These are phyloP conservation scores for Eimeria falciformis DNA, from an alignment of 169 alveolate species.

Conservation along the genomic window DNA sequence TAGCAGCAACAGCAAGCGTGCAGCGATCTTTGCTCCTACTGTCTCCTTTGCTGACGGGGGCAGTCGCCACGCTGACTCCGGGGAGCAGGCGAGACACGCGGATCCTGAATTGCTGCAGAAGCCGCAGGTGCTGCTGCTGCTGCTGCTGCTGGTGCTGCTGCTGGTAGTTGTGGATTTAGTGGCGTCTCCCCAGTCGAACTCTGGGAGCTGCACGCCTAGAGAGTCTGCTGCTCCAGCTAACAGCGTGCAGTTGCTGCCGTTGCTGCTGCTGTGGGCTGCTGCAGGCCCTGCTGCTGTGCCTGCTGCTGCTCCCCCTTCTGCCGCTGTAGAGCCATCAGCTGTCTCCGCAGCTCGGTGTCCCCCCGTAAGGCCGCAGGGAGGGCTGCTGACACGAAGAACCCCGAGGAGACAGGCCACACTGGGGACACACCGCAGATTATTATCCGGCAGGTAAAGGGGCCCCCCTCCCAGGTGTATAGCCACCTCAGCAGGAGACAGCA, in stretches of 20 bases:
- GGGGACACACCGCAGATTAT: not conserved
- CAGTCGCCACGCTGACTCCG: not conserved
- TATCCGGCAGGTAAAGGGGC: not conserved
- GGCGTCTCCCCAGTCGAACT: slow-evolving; percentile 1
- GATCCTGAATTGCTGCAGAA: not conserved
- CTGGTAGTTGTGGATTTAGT: slow-evolving; percentile 22
- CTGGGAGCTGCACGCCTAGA: not conserved
- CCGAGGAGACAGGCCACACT: slow-evolving; percentile 21
- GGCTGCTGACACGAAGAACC: not conserved
- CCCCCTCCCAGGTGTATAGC: not conserved
- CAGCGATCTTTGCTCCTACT: not conserved
- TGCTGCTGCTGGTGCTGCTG: slow-evolving; percentile 61
- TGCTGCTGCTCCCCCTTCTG: not conserved
- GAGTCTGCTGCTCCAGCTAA: slow-evolving; percentile 45
- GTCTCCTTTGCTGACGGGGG: not conserved
- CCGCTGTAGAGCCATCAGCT: slow-evolving; percentile 12
- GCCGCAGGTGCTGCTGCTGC: slow-evolving; percentile 19
- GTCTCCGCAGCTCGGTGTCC: slow-evolving; percentile 11
- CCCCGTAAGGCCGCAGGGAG: slow-evolving; percentile 35
- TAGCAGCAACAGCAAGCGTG: slow-evolving; percentile 13
- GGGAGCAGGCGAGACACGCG: not conserved
- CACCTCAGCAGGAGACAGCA: slow-evolving; percentile 28
- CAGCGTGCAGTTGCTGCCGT: not conserved
- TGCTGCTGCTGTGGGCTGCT: not conserved
- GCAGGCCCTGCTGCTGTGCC: slow-evolving; percentile 7